Conservation (phyloP, 1,284 basidiomycete genomes). For the Peniophora sp. region DNA sequence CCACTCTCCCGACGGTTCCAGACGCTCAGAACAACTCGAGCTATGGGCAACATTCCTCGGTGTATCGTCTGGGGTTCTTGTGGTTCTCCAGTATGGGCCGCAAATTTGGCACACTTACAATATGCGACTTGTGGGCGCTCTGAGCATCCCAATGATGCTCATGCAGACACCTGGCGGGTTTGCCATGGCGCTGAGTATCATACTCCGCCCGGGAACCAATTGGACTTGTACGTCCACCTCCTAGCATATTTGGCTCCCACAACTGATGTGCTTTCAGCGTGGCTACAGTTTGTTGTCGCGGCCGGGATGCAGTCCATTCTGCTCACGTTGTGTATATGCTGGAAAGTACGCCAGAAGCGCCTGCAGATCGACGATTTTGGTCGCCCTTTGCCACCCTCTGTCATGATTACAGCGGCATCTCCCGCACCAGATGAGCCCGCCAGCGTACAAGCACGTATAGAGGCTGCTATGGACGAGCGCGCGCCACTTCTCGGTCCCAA, state of each 20-base stretch:
- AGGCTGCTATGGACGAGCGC: conserved; percentile 7
- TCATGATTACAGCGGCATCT: conserved; percentile 6
- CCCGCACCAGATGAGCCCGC: neutral
- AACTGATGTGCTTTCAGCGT: conserved; percentile 38
- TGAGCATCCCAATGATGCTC: conserved; percentile 91
- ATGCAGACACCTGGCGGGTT: conserved; percentile 91
- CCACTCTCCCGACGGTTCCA: conserved; percentile 28
- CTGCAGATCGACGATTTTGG: conserved; percentile 95
- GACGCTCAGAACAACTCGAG: conserved; percentile 33
- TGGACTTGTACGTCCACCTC: conserved; percentile 64
- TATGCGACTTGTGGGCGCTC: conserved; percentile 79
- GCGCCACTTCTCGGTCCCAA: neutral
- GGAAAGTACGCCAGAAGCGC: conserved; percentile 69
- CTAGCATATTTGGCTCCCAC: conserved; percentile 2
- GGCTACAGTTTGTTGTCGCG: conserved; percentile 81
- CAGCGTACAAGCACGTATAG: conserved; percentile 3
- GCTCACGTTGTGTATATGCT: conserved; percentile 72
- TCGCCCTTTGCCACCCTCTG: conserved; percentile 34
- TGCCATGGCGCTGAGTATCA: conserved; percentile 83
- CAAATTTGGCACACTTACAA: conserved; percentile 80
- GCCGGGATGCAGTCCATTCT: conserved; percentile 82
- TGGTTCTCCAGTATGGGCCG: conserved; percentile 82
- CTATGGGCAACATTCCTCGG: conserved; percentile 86
- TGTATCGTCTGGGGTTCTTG: conserved; percentile 71
- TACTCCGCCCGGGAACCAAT: conserved; percentile 73